Evolutionary conservation across 1,284 basidiomycete species (phyloP).

Genomic region (Inonotus obliquus): DNA sequence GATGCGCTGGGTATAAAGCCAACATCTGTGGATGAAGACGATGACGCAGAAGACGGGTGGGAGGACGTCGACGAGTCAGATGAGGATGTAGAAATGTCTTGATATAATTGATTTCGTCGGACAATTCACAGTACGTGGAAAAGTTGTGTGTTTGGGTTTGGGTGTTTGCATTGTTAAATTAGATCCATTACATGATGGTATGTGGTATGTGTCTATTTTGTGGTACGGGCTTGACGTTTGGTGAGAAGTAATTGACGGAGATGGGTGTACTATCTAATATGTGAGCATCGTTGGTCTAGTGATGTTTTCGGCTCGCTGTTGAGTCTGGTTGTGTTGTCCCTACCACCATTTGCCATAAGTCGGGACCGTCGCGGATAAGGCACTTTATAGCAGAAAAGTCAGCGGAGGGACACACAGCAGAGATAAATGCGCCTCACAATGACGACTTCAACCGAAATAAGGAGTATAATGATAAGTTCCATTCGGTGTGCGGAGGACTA

Average conservation of each 20-base stretch:
- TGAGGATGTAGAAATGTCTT: constrained; percentile 58
- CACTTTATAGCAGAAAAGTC: constrained; percentile 36
- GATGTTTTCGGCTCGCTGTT: neutral
- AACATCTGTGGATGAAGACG: constrained; percentile 51
- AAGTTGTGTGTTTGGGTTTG: neutral
- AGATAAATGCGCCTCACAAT: constrained; percentile 51
- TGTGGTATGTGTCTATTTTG: neutral
- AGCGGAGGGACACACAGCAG: neutral
- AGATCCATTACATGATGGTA: neutral
- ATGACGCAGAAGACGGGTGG: constrained; percentile 43
- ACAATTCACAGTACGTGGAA: neutral
- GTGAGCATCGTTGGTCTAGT: neutral
- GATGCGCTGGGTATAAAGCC: constrained; percentile 66
- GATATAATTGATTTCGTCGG: neutral
- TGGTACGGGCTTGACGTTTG: neutral
- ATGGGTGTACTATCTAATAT: neutral
- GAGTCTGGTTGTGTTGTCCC: constrained; percentile 1
- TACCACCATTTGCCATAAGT: constrained; percentile 52
- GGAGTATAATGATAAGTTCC: constrained; percentile 87
- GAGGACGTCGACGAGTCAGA: constrained; percentile 44
- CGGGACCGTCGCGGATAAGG: constrained; percentile 55
- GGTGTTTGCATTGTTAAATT: neutral
- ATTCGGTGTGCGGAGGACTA: constrained; percentile 83
- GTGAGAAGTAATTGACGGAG: neutral
- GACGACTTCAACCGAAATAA: constrained; percentile 88